A percentile compares a stretch with the other conserved stretches of the same genome.
Conservation (phyloP, 768 basidiomycete species). For the Mycena floridula region DNA sequence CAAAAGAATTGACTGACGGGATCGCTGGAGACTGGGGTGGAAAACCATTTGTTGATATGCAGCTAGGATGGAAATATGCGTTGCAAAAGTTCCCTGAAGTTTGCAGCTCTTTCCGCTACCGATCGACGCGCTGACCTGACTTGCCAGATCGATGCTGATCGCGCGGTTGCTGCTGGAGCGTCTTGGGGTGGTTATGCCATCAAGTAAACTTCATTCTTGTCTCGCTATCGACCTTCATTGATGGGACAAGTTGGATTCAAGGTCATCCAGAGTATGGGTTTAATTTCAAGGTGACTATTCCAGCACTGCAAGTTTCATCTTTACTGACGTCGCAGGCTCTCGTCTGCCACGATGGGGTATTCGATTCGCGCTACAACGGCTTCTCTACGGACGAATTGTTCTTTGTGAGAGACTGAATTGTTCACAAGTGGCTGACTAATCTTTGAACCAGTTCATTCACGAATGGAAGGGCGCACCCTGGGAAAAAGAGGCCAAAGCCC, state of each 20-base stretch:
- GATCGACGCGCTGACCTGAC: conserved; percentile 1
- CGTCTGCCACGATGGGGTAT: conserved; percentile 89
- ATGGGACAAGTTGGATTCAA: conserved; percentile 75
- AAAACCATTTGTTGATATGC: conserved; percentile 75
- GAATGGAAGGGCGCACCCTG: conserved; percentile 84
- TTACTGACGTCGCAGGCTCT: conserved; percentile 41
- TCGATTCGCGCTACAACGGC: conserved; percentile 74
- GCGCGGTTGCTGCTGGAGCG: conserved; percentile 74
- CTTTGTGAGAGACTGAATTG: conserved; percentile 50
- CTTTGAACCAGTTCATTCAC: conserved; percentile 63
- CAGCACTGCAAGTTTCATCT: neutral
- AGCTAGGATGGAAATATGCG: conserved; percentile 67
- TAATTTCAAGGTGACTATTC: conserved; percentile 63
- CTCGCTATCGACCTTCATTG: conserved; percentile 1
- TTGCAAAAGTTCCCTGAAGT: conserved; percentile 68
- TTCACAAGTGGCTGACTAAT: neutral
- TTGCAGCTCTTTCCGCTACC: neutral
- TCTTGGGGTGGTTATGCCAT: conserved; percentile 88
- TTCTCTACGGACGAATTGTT: conserved; percentile 89
- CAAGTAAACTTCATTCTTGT: conserved; percentile 50
- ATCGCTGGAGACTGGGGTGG: conserved; percentile 83
- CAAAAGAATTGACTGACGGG: conserved; percentile 69
- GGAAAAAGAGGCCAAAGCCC: conserved; percentile 49
- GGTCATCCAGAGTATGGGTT: conserved; percentile 87
- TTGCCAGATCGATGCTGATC: conserved; percentile 58